Conservation (phyloP, 352 stramenopile species). For the Globisporangium heterothallicum region DNA sequence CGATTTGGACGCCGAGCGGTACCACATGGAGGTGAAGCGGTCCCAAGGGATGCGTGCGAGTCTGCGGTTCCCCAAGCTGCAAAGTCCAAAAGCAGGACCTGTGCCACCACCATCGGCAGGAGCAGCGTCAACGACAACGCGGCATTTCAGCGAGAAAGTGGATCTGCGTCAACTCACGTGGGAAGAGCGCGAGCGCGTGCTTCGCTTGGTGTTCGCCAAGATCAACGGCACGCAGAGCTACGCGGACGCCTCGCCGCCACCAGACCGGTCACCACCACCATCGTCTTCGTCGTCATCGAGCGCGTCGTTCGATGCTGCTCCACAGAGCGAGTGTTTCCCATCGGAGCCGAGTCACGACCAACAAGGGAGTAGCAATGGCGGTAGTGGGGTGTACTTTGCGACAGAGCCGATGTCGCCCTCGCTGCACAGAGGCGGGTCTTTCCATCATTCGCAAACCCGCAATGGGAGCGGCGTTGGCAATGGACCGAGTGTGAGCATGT, state of each 20-base stretch:
- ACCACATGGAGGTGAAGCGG: conserved; percentile 46
- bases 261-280: conserved; percentile 2
- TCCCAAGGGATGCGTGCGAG: conserved; percentile 25
- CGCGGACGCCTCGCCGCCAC: conserved; percentile 19
- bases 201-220: conserved; percentile 91
- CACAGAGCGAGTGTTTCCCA: background rate
- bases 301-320: background rate
- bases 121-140: background rate
- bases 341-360: conserved; percentile 13
- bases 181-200: conserved; percentile 89
- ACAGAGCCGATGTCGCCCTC: conserved; percentile 32
- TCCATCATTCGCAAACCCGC: too few relatives aligned
- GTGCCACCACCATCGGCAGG: conserved; percentile 4
- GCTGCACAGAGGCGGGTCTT: too few relatives aligned
- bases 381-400: conserved; percentile 43
- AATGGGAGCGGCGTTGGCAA: background rate
- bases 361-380: conserved; percentile 15
- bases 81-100: conserved; percentile 10
- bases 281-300: conserved; percentile 1
- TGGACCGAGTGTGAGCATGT: conserved; percentile 39
- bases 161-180: conserved; percentile 84
- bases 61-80: conserved; percentile 48
- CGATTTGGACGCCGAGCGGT: conserved; percentile 45
- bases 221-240: conserved; percentile 84
- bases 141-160: conserved; percentile 71